Evolutionary conservation across 345 rosid species (phyloP).

Genomic region (Populus deltoides): DNA sequence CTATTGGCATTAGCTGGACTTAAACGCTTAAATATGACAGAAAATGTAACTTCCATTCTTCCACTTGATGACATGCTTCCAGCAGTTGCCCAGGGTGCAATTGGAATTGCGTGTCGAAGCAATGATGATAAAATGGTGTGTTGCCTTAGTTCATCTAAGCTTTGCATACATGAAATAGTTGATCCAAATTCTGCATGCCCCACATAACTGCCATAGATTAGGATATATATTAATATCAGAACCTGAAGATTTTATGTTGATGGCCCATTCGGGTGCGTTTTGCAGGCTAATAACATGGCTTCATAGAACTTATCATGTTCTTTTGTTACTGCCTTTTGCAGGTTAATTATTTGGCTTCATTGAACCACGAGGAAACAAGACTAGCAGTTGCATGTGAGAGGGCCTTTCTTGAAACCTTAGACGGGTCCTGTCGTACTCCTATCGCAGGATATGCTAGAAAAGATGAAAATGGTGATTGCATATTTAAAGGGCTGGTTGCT

Average conservation of each 20-base stretch:
- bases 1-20: conserved; percentile 95
- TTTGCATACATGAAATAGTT: background rate
- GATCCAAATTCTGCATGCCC: background rate
- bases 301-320: background rate
- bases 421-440: conserved; percentile 98
- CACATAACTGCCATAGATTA: background rate
- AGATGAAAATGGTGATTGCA: conserved; percentile 73
- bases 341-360: conserved; percentile 70
- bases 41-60: conserved; percentile 70
- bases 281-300: background rate
- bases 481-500: conserved; percentile 88
- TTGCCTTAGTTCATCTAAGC: background rate
- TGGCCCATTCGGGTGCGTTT: background rate
- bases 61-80: conserved; percentile 94
- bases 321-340: conserved; percentile 18
- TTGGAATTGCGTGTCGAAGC: conserved; percentile 91
- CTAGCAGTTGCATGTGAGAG: conserved; percentile 89
- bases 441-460: conserved; percentile 87
- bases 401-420: conserved; percentile 76
- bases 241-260: background rate
- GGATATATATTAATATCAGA: background rate
- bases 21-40: conserved; percentile 84
- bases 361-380: conserved; percentile 94
- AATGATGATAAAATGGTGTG: conserved; percentile 82
- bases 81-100: conserved; percentile 99